Conservation (phyloP, 169 alveolate species). For the Plasmodium ovale region DNA sequence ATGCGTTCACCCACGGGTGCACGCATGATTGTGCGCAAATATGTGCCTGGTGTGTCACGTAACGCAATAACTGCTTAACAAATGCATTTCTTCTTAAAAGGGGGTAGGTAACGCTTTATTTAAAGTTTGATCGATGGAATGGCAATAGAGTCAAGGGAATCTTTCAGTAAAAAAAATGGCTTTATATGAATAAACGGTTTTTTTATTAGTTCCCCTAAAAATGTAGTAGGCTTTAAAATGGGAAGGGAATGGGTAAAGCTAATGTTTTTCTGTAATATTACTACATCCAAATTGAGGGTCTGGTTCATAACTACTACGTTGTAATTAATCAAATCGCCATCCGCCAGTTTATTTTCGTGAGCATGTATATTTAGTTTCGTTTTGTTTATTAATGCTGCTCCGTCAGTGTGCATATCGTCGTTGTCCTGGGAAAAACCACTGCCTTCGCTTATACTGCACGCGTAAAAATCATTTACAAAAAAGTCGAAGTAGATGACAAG, state of each 20-base stretch:
- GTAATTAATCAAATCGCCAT: slow-evolving; percentile 42
- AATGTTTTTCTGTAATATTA: slow-evolving; percentile 39
- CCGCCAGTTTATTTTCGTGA: slow-evolving; percentile 53
- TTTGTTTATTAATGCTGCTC: slow-evolving; percentile 34
- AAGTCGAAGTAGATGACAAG: slow-evolving; percentile 67
- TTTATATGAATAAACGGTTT: slow-evolving; percentile 58
- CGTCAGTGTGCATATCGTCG: not conserved
- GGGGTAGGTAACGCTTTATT: not conserved
- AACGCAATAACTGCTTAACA: not conserved
- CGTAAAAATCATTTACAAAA: slow-evolving; percentile 73
- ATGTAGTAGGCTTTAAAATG: slow-evolving; percentile 32
- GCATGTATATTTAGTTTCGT: slow-evolving; percentile 67
- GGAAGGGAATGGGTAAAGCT: slow-evolving; percentile 35
- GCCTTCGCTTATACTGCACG: slow-evolving; percentile 42
- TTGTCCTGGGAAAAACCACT: too few relatives aligned
- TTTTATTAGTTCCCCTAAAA: slow-evolving; percentile 50
- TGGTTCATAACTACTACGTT: slow-evolving; percentile 40
- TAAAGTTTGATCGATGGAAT: slow-evolving; percentile 37
- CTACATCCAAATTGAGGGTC: slow-evolving; percentile 25
- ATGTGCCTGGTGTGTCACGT: not conserved
- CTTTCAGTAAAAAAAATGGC: slow-evolving; percentile 71
- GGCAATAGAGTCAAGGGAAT: slow-evolving; percentile 49
- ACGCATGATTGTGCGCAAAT: not conserved
- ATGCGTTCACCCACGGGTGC: not conserved
- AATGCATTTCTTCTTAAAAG: not conserved